Base-by-base conservation (phyloP, 352 stramenopile species). In the Aphanomyces cochlioides region DNA sequence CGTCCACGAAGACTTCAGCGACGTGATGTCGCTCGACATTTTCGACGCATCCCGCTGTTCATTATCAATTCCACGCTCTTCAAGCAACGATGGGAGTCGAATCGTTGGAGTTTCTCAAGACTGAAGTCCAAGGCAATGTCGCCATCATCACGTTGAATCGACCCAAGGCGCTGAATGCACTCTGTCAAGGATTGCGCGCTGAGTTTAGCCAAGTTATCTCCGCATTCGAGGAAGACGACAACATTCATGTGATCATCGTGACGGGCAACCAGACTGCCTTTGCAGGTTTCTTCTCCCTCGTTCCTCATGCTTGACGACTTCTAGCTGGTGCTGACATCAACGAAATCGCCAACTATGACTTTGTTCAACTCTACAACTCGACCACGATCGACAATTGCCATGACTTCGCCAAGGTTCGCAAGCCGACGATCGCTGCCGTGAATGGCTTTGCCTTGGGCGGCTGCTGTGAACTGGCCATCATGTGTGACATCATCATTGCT, bases 301-400 rank as follows among this genome's bases (percentile, higher is more conserved):
- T n/a, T 50, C 10, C 43, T 50, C 43, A 50, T 2, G 2, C 17
- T 50, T 50, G 43, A 50, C 43, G 43, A 50, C 43, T n/a, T 74
- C 57, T 63, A 83, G 92, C 97, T 13, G 96, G 94, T 69, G 96
- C 94, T 4, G 94, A 98, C 76, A 98, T 98, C 73, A 98, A 98
- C 84, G 93, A 98, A 83, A 99, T 99, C 96, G 84, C 88, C 36
- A 80, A 75, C 67, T 87, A 90, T 70, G 80, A 78, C 17, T 99
- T 98, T 81, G 89, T 98, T 19, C 81, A 98, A 43, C 89, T 82
- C 8, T 99, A 98, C 79, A 89, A 77, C 40, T 75, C 84, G 74
- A 98, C 99, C 80, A 98, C 99, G 92, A 99, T 99, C 78, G 81
- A 89, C 37, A 90, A 98, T 75, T 99, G 97, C 96, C 88, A 88